phyloP scores from a whole-genome alignment of 2,329 filamentous ascomycete species.

The Penicillium sp. region DNA sequence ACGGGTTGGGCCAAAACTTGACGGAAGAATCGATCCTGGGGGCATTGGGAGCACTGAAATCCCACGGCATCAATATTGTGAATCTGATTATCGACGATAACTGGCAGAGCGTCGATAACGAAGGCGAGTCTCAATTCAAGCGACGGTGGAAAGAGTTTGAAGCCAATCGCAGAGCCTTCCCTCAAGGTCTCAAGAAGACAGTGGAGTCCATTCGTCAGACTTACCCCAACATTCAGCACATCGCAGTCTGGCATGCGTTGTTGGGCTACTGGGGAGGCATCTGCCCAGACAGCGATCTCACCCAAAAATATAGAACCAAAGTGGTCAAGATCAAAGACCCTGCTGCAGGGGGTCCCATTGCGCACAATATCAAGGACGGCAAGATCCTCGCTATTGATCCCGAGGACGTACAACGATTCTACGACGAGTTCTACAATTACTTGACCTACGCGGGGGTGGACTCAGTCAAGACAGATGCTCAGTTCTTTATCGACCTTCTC shows the following conservation, averaged over 20 bases:
- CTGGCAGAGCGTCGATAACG: constrained; percentile 74
- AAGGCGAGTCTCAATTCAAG: constrained; percentile 52
- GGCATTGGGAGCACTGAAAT: constrained; percentile 68
- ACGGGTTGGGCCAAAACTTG: constrained; percentile 77
- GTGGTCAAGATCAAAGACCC: constrained; percentile 55
- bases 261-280: constrained; percentile 89
- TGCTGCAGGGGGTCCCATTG: constrained; percentile 49
- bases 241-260: constrained; percentile 93
- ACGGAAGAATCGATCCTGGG: constrained; percentile 75
- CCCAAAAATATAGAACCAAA: constrained; percentile 72
- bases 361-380: constrained; percentile 31
- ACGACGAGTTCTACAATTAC: constrained; percentile 88
- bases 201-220: constrained; percentile 65
- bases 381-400: constrained; percentile 71
- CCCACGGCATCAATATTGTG: constrained; percentile 70
- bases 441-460: constrained; percentile 72
- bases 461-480: constrained; percentile 87
- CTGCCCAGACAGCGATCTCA: constrained; percentile 69
- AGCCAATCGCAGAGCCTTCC: constrained; percentile 75
- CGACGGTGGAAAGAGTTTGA: constrained; percentile 77
- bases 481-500: constrained; percentile 82
- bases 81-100: constrained; percentile 96
- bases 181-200: constrained; percentile 70
- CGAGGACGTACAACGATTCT: constrained; percentile 72
- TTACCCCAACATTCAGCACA: constrained; percentile 71